Evolutionary conservation across 73 alveolate genomes (phyloP).

Genomic region (Tetrahymena malaccensis): DNA sequence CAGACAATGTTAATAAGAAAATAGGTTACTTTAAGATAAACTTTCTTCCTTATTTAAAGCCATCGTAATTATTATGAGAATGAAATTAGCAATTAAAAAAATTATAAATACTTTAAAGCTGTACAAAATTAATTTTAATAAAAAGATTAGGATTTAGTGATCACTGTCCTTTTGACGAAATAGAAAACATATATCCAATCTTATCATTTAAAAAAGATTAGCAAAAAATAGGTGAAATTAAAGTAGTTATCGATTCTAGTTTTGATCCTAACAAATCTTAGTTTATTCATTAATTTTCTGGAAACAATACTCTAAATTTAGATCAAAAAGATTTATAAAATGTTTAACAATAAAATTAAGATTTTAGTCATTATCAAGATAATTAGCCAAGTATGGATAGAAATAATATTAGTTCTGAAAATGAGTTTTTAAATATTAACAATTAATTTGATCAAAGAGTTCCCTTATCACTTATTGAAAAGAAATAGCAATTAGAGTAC

Average conservation of each 20-base stretch:
- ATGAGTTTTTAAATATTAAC: neutral
- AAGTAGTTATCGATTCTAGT: neutral
- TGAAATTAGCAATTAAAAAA: neutral
- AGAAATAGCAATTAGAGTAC: neutral
- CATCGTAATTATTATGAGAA: neutral
- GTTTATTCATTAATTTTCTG: neutral
- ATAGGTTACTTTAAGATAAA: neutral
- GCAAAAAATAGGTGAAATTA: neutral
- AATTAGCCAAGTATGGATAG: neutral
- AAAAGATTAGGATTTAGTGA: neutral
- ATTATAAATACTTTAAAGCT: neutral
- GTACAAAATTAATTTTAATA: neutral
- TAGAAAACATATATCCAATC: neutral
- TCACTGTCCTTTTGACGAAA: neutral
- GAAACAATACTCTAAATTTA: neutral
- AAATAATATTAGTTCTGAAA: neutral
- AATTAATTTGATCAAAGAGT: neutral
- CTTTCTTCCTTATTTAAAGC: neutral
- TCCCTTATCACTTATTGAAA: neutral
- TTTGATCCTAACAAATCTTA: neutral
- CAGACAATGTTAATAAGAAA: neutral
- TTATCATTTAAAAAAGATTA: neutral
- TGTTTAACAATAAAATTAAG: neutral
- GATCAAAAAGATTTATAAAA: neutral
- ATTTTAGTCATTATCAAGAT: neutral